phyloP scores from a whole-genome alignment of 176 grass and related monocot genomes.

The Raddia distichophylla region DNA sequence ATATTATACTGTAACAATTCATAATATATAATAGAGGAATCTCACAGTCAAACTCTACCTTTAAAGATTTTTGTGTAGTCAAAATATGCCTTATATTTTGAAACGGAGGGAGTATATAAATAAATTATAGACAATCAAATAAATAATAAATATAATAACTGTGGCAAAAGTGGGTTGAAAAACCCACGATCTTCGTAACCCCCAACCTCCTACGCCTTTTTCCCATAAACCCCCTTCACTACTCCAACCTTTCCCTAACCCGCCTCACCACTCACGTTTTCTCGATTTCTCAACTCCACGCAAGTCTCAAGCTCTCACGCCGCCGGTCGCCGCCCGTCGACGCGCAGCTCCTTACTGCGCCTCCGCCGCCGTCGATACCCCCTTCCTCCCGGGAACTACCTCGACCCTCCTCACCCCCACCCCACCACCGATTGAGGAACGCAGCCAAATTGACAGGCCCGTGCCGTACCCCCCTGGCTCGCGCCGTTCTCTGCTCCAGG shows the following conservation, averaged over 20 bases:
- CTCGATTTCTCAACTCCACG: constrained; percentile 38
- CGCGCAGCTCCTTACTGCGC: background rate
- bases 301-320: constrained; percentile 27
- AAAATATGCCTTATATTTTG: no score
- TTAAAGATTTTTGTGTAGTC: no score
- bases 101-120: no score
- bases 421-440: background rate
- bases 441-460: constrained; percentile 19
- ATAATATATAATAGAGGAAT: no score
- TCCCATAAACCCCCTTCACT: constrained; percentile 34
- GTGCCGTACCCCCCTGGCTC: background rate
- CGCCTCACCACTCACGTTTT: constrained; percentile 5
- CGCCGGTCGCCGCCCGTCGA: constrained; percentile 26
- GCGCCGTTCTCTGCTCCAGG: constrained; percentile 2
- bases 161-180: constrained; percentile 44
- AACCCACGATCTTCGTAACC: constrained; percentile 32
- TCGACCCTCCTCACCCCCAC: background rate
- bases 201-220: background rate
- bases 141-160: background rate
- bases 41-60: no score
- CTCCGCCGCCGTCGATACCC: constrained; percentile 9
- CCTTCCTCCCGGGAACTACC: background rate
- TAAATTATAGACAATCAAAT: no score
- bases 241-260: background rate
- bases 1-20: no score